Evolutionary conservation across 257 asterid genomes (phyloP), one percentile per base, ranked within the genome.

Genomic region (Lycium ferocissimum): DNA sequence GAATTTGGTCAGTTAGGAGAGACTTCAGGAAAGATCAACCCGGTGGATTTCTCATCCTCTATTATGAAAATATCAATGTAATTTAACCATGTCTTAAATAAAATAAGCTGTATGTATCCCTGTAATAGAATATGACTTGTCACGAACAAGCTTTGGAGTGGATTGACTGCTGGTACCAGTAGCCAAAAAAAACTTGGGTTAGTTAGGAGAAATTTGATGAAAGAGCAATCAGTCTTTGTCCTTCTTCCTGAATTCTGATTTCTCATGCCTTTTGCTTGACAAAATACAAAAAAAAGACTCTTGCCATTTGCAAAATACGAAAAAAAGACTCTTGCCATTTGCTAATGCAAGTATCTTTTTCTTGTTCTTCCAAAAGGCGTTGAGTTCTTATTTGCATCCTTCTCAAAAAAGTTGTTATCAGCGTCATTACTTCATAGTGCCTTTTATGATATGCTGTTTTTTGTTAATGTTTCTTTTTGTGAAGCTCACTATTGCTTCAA

Each of bases 401-500:
- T 78, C 0, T 18, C 58, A 12, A 26, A 33, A 78, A 8, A 53
- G 8, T 45, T 78, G 49, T 53, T 78, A 49, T 51, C 82, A 33
- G 22, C 9, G 51, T 78, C 17, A 17, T 53, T 78, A 51, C 43
- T 17, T 53, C 26, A 8, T 7, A 14, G 47, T 78, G 26, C 82
- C 26, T 26, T 78, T 78, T 78, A 15, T 78, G 82, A 53, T 9
- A 57, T 26, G 58, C n/a, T 72, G 37, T 10, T 1, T 40, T 57
- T 81, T 7, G 73, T 82, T 38, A 51, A 80, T 79, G 85, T 75
- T 51, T 78, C 26, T 33, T 76, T 73, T 71, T 84, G 85, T 80
- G 86, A 88, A 96, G 99, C 53, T 96, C 87, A 96, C 99, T 26
- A 94, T 96, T 84, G 86, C 98, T 84, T 98, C 98, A 26, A 90